These are phyloP conservation scores for Juglanconis sp. DNA, from an alignment of 2,329 filamentous ascomycete genomes.

Conservation along the genomic window DNA sequence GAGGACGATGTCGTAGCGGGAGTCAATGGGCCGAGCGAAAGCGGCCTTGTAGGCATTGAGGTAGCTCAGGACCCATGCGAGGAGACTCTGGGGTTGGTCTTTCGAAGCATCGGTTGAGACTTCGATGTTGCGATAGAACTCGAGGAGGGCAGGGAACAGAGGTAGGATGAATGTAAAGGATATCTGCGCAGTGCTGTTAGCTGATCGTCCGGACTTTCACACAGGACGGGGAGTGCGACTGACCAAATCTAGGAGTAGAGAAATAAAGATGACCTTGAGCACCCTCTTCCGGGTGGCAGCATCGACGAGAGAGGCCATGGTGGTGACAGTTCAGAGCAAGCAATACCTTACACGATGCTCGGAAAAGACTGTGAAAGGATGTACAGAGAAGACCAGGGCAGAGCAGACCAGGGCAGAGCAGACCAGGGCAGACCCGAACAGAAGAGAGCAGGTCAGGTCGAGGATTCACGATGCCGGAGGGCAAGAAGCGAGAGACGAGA, in stretches of 20 bases:
- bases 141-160: conserved; percentile 89
- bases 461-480: background rate
- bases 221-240: conserved; percentile 25
- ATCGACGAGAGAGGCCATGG: conserved; percentile 44
- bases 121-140: conserved; percentile 91
- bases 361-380: background rate
- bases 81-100: conserved; percentile 56
- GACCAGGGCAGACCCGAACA: too few relatives aligned
- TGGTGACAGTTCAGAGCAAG: background rate
- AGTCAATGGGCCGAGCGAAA: conserved; percentile 89
- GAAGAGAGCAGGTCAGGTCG: background rate
- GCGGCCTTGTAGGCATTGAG: conserved; percentile 93
- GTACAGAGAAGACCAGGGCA: background rate
- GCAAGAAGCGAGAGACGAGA: background rate
- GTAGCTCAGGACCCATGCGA: conserved; percentile 75
- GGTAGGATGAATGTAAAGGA: conserved; percentile 98
- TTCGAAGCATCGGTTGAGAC: conserved; percentile 43
- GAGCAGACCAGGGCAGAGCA: background rate
- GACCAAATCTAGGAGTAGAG: conserved; percentile 86
- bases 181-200: conserved; percentile 55
- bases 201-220: background rate
- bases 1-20: conserved; percentile 93
- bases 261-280: conserved; percentile 82
- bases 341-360: too few relatives aligned
- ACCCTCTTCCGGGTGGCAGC: conserved; percentile 70